phyloP scores from a whole-genome alignment of 495 filamentous ascomycete species.

The Xylaria castorea region DNA sequence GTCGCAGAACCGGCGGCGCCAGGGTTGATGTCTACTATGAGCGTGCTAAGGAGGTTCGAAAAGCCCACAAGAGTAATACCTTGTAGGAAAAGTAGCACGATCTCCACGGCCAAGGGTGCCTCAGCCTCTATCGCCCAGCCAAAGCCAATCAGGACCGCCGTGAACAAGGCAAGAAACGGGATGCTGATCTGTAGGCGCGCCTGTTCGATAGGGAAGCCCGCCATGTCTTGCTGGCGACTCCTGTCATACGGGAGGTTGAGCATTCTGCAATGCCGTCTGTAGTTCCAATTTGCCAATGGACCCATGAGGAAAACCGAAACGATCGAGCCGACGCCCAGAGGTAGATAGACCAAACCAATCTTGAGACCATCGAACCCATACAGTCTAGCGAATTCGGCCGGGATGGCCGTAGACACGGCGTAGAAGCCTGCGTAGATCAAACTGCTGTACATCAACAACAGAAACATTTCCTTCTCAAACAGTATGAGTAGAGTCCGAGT shows the following conservation, averaged over 20 bases:
- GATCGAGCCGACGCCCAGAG: conserved; percentile 66
- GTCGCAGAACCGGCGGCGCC: conserved; percentile 67
- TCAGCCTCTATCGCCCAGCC: conserved; percentile 64
- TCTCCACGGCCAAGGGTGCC: conserved; percentile 50
- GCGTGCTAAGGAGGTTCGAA: conserved; percentile 56
- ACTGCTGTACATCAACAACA: conserved; percentile 63
- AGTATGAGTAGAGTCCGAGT: conserved; percentile 65
- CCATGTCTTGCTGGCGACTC: conserved; percentile 55
- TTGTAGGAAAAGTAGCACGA: conserved; percentile 60
- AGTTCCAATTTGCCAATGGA: conserved; percentile 61
- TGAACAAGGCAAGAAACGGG: conserved; percentile 52
- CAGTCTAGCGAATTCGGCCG: conserved; percentile 55
- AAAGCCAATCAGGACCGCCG: conserved; percentile 42
- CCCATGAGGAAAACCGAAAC: conserved; percentile 65
- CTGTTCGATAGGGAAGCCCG: conserved; percentile 67
- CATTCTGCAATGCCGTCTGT: conserved; percentile 50
- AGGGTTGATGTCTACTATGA: conserved; percentile 73
- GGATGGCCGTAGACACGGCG: conserved; percentile 59
- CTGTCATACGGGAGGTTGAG: conserved; percentile 54
- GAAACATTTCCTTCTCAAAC: conserved; percentile 63
- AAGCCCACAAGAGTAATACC: conserved; percentile 57
- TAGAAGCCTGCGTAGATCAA: conserved; percentile 69
- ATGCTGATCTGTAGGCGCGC: conserved; percentile 66
- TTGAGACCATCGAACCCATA: conserved; percentile 67
- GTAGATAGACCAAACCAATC: conserved; percentile 64